Base-by-base conservation (phyloP, 1,284 basidiomycete genomes). In the Fomitopsis betulina region DNA sequence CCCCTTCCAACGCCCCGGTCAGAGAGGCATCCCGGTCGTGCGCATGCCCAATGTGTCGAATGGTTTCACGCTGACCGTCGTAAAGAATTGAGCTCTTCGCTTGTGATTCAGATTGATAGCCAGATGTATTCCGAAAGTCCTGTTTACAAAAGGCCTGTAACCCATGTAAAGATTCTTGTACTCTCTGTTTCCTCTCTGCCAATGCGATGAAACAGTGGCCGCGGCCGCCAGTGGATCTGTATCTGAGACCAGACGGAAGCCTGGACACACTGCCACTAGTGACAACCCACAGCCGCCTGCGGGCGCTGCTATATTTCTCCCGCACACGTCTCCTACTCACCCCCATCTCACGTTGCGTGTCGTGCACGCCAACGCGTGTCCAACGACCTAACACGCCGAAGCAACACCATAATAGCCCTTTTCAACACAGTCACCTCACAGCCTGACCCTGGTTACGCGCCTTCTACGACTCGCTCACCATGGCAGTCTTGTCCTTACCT, bases 401-500 rank as follows among this genome's bases (percentile, higher is more conserved):
- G 37, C 43, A 54, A 43, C 53, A 27, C 25, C 40, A 30, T 5
- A 6, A 2, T 1, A 39, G 3, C 49, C 13, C 5, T 8, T 3
- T 13, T 21, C 32, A 21, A 19, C n/a, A 43, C 53, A 39, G 50
- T 33, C 35, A 50, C 32, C 27, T 37, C 35, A 10, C 40, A 12
- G 21, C 21, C 50, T 45, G 49, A 51, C 8, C 19, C 19, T 19
- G 42, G 23, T 27, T 42, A 2, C 27, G 25, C 54, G 30, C 21
- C 5, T 21, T 47, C 52, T 49, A 45, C 35, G 45, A 47, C 39
- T 42, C 39, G 49, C 47, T 21, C 19, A 62, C 45, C 45, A 94
- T 94, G 91, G 89, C 92, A 63, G 89, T 91, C 63, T 76, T 95
- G 62, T 91, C 91, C 39, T 83, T 95, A 66, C 93, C 93, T 32